Evolutionary conservation across 78 protist species (phyloP).

Genomic region (Bigelowiella natans): DNA sequence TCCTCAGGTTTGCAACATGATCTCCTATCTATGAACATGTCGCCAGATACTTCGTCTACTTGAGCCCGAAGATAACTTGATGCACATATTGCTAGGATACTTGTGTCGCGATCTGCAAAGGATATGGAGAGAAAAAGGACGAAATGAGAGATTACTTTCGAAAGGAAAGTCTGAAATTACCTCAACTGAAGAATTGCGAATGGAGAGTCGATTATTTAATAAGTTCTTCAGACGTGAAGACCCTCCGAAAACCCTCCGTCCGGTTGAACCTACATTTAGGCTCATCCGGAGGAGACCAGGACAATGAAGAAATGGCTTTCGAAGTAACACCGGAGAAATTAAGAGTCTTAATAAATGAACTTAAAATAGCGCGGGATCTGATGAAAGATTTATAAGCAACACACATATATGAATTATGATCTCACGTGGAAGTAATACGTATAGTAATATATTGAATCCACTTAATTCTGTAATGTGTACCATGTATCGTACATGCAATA

Average conservation of each 20-base stretch:
- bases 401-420: too few species aligned
- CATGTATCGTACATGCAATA: too few species aligned
- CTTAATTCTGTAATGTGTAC: too few species aligned
- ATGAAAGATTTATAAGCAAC: too few species aligned
- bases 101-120: neutral
- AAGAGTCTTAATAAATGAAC: neutral
- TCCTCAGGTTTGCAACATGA: neutral
- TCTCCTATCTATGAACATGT: too few species aligned
- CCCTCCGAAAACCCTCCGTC: neutral
- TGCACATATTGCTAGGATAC: neutral
- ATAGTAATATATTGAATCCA: too few species aligned
- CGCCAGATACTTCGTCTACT: too few species aligned
- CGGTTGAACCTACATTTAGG: neutral
- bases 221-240: neutral
- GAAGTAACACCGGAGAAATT: neutral
- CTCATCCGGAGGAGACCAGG: neutral
- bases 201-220: neutral
- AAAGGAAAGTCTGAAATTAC: neutral
- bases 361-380: neutral
- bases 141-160: neutral
- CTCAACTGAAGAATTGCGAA: neutral
- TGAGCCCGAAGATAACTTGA: too few species aligned
- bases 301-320: neutral
- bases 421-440: too few species aligned
- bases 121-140: neutral